Base-by-base conservation (phyloP, 2,329 filamentous ascomycete genomes). In the Blastomyces percursus region DNA sequence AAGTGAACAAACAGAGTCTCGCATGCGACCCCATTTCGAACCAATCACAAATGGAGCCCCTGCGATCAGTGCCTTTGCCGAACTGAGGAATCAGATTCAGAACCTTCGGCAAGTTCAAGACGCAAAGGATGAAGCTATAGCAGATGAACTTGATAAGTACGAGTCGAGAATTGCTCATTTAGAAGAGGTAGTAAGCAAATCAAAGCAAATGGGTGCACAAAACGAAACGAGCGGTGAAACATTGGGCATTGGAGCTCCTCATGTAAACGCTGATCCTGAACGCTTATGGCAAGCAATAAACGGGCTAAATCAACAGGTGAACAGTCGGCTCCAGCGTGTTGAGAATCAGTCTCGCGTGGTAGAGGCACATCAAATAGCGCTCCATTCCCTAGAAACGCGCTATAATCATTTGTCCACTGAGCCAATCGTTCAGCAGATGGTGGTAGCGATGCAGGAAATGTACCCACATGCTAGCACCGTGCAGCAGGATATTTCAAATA, bases 321-420 rank as follows among this genome's bases (percentile, higher is more conserved):
- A n/a, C 8, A 32, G 5, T n/a, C 52, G 32, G 19, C n/a, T 55
- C 42, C 24, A 21, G 42, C 3, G 30, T 9, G 8, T 42, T 19
- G 42, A 46, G 19, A 48, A 59, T 8, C 57, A 59, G 16, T n/a
- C 42, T 12, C 21, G 24, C 2, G 32, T 35, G 4, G 3, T 48
- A 24, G 42, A 50, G 19, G 57, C 21, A 6, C 54, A 55, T 58
- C 64, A 32, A 54, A 65, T 3, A 69, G 67, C n/a, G 44, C 48
- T 75, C 27, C 68, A 70, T 38, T 76, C 74, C 0, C 66, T 86
- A 8, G 77, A 82, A 67, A 62, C 64, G 0, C 81, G 81, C 64
- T 83, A 78, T 64, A 79, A 78, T 62, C 82, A 81, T 65, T 69
- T 86, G 8, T 70, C 69, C 21, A 76, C 76, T 0, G 72, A 73